Conservation (phyloP, 2,329 filamentous ascomycete species). For the Arachnopeziza araneosa region DNA sequence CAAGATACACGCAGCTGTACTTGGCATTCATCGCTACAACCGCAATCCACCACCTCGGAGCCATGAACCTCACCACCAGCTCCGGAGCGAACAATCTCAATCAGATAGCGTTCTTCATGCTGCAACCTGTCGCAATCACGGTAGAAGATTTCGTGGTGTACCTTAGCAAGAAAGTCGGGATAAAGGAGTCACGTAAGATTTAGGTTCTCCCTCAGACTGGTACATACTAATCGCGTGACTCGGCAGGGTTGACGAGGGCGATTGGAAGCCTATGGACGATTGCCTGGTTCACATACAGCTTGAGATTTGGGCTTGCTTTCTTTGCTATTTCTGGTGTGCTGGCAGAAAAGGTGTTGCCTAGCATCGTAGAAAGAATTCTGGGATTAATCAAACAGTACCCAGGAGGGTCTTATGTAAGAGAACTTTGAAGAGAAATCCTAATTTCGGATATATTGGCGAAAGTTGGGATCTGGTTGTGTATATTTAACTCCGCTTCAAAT, state of each 20-base stretch:
- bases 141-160: conserved; percentile 11
- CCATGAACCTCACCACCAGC: conserved; percentile 6
- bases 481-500: too few relatives aligned
- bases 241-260: conserved; percentile 6
- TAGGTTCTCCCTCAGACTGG: too few relatives aligned
- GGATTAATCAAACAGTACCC: background rate
- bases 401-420: background rate
- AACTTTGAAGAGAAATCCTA: background rate
- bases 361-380: background rate
- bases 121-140: conserved; percentile 9
- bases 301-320: conserved; percentile 6
- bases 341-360: background rate
- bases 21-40: conserved; percentile 8
- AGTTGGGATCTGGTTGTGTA: too few relatives aligned
- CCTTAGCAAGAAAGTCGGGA: conserved; percentile 6
- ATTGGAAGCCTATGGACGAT: conserved; percentile 8
- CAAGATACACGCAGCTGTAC: conserved; percentile 11
- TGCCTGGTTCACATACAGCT: conserved; percentile 10
- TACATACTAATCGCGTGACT: background rate
- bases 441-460: background rate
- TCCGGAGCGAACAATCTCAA: background rate
- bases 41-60: conserved; percentile 9
- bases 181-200: conserved; percentile 10
- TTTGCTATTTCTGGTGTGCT: background rate
- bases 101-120: conserved; percentile 6